A percentile compares a stretch with the other conserved stretches of the same genome.
phyloP scores from a whole-genome alignment of 352 stramenopile genomes.

The Phytophthora chlamydospora region DNA sequence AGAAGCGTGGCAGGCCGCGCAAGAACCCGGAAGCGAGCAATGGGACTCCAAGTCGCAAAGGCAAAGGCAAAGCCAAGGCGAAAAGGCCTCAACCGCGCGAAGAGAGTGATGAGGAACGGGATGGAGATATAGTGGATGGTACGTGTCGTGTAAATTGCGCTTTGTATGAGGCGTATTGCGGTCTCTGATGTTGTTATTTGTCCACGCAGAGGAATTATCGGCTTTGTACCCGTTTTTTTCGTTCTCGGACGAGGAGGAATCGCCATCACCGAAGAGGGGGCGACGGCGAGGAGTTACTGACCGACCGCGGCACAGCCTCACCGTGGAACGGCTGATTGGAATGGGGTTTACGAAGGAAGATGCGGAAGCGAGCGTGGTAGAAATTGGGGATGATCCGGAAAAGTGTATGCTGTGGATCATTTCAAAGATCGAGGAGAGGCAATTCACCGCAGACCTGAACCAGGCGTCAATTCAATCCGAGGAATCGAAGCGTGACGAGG shows the following conservation, averaged over 20 bases:
- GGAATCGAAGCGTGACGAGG: slow-evolving; percentile 66
- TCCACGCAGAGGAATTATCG: slow-evolving; percentile 15
- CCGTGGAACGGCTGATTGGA: slow-evolving; percentile 52
- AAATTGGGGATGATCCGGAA: slow-evolving; percentile 63
- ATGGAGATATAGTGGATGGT: slow-evolving; percentile 19
- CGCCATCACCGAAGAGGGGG: slow-evolving; percentile 23
- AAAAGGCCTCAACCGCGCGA: slow-evolving; percentile 8
- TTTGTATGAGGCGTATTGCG: slow-evolving; percentile 1
- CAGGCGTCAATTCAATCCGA: slow-evolving; percentile 81
- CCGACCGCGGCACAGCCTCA: slow-evolving; percentile 58
- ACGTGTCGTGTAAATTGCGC: slow-evolving; percentile 14
- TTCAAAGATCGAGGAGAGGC: slow-evolving; percentile 69
- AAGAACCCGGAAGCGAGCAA: slow-evolving; percentile 16
- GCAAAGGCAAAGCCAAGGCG: slow-evolving; percentile 3
- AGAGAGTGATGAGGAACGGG: slow-evolving; percentile 4
- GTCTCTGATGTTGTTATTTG: slow-evolving; percentile 10
- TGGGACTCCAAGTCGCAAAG: slow-evolving; percentile 9
- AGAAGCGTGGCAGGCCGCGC: slow-evolving; percentile 36
- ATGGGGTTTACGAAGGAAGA: slow-evolving; percentile 77
- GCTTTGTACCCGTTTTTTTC: slow-evolving; percentile 23
- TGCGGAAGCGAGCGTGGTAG: slow-evolving; percentile 60
- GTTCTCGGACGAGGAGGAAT: slow-evolving; percentile 26
- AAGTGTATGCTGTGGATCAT: slow-evolving; percentile 87
- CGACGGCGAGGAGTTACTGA: slow-evolving; percentile 24
- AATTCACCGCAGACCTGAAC: slow-evolving; percentile 77